Base-by-base conservation (phyloP, 305 asterid species). In the Galium porrigens region DNA sequence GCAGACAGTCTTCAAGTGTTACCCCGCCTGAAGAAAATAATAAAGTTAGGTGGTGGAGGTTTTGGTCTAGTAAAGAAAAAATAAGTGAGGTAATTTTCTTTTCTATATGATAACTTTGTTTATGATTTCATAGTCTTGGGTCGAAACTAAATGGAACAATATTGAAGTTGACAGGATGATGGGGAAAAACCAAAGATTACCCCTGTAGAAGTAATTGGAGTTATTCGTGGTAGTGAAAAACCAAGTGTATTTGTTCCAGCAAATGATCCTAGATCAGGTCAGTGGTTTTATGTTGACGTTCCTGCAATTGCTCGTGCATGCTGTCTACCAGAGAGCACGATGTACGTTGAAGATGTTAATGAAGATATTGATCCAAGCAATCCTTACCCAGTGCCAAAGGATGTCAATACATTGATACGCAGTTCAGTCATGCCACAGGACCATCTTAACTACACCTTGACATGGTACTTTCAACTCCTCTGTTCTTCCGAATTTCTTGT, bases 231-330 rank as follows among this genome's bases (percentile, higher is more conserved):
- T 34, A 88, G 96, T 65, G 98, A 91, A 83, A 91, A 84, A 64
- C 96, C 98, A n/a, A 86, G 92, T 74, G 78, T 88, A 84, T 91
- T 88, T 79, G 98, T 88, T 75, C 96, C 98, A 18, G 94, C 87
- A 68, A 91, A 91, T 71, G 98, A 88, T 74, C 90, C 94, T n/a
- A 69, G 73, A 64, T 82, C 83, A 66, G 69, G 68, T 70, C 98
- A 91, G 78, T 91, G 96, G 98, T 88, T 91, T 73, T 91, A 81
- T 65, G 94, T 91, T 75, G 98, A 91, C 71, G 90, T 84, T 72
- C 84, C 95, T 12, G 95, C 88, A 61, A 65, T 91, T 66, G 88
- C 94, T 56, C 83, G 70, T 73, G 83, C 82, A 41, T 85, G 96
- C 78, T 87, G 89, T 42, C 87, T 91, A 67, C 86, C 86, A 0